Conservation (phyloP, 1,284 basidiomycete species). For the Apiotrichum montevideense region DNA sequence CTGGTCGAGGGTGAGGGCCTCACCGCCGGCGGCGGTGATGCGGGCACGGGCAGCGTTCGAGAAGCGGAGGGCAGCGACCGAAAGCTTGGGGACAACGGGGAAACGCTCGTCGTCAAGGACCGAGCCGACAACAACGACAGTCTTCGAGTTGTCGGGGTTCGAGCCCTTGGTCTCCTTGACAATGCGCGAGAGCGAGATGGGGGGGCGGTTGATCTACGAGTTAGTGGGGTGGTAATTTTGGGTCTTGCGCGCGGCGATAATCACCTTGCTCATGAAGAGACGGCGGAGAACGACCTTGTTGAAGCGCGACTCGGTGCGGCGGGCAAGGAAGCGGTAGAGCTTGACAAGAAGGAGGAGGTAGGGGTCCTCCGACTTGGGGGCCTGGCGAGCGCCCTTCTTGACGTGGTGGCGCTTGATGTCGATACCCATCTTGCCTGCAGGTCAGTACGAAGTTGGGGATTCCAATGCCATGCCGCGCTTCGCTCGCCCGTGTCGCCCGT, state of each 20-base stretch:
- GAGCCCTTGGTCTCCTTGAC: conserved; percentile 69
- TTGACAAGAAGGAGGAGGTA: conserved; percentile 98
- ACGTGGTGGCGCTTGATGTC: conserved; percentile 97
- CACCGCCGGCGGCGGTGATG: conserved; percentile 92
- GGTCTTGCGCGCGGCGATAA: not conserved
- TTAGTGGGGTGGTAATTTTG: not conserved
- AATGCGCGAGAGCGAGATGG: conserved; percentile 87
- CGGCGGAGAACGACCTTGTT: conserved; percentile 98
- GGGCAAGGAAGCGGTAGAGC: conserved; percentile 98
- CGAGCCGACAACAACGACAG: conserved; percentile 83
- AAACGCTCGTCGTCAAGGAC: conserved; percentile 96
- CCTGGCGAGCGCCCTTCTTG: conserved; percentile 92
- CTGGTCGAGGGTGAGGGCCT: conserved; percentile 92
- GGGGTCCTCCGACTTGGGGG: conserved; percentile 97
- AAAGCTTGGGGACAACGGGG: conserved; percentile 79
- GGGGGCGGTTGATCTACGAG: conserved; percentile 83
- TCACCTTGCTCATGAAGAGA: conserved; percentile 73
- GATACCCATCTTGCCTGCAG: conserved; percentile 65
- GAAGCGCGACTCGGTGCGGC: conserved; percentile 91
- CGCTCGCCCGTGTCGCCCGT: too few relatives aligned
- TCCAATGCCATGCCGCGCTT: too few relatives aligned
- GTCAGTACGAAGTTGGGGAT: not conserved
- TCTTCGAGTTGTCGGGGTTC: conserved; percentile 64
- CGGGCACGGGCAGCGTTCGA: conserved; percentile 87
- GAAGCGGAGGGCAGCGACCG: conserved; percentile 92